Base-by-base conservation (phyloP, 345 rosid genomes). In the Toxicodendron radicans region DNA sequence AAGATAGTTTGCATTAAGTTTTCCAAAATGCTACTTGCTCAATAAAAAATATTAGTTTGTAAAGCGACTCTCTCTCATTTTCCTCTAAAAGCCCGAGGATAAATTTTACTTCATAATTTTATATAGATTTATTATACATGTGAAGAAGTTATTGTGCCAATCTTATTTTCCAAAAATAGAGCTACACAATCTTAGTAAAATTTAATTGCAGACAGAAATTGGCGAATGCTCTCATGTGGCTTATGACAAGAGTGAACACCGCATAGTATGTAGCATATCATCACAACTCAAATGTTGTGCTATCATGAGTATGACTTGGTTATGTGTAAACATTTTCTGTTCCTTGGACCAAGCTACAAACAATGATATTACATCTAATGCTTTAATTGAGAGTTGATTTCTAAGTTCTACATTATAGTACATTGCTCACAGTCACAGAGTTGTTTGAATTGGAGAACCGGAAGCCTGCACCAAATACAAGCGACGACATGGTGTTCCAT, bases 381-480 rank as follows among this genome's bases (percentile, higher is more conserved):
- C 32, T 63, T 54, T 56, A 75, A 35, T 74, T 73, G 70, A 61
- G 63, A 61, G 59, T 56, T 57, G 74, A 74, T 10, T n/a, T 61
- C 73, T 76, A 10, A 66, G 69, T 68, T 68, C 78, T 76, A 69
- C 68, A 35, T 49, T 65, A 69, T 66, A 56, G 21, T 82, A 77
- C 67, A 54, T 58, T 59, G 32, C 77, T 48, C 76, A 76, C 27
- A 84, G 72, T 48, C 76, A 76, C 27, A 84, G 72, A 32, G 67
- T 64, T 63, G 73, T 79, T 80, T 85, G 82, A 75, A 67, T 84
- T 5, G 92, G 95, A 61, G 94, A 83, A 78, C 97, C 89, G 27
- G 91, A 91, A 77, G 99, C 95, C 86, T 87, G 87, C 74, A 95
- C 97, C 87, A 95, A 85, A 81, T 95, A 92, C 88, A 95, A 81